Base-by-base conservation (phyloP, 148 eudicot genomes). In the Mesembryanthemum crystallinum region DNA sequence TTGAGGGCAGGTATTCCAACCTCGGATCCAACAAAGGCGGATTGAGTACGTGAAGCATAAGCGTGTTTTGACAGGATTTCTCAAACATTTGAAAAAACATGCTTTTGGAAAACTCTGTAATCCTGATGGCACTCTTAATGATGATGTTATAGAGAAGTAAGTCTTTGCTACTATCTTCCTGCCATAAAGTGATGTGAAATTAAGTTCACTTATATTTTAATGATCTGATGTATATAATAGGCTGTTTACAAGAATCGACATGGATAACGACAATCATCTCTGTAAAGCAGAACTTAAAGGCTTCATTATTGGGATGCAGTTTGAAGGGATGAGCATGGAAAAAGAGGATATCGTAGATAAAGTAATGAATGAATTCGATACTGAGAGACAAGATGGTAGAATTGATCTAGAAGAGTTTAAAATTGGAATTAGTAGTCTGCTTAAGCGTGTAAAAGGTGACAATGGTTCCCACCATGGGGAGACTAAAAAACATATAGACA, bases 1-100 rank as follows among this genome's bases (percentile, higher is more conserved):
- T 27, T 39, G 71, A 32, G 83, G n/a, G 77, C 87, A 93, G 96
- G 89, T 91, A 24, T 89, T 88, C 55, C 98, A 93, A 85, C 98
- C 98, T 33, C 85, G 90, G 94, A 82, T 89, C 54, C 94, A 89
- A 77, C 72, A 24, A 51, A 84, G 98, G 64, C 82, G 76, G 65
- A 71, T 93, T 57, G 87, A 71, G n/a, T 91, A 81, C 49, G 85
- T 78, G 54, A 91, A 91, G 79, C 89, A 85, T 71, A 93, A 86
- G 84, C 92, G 84, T 70, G 85, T 93, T 1, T 73, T 87, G 77
- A 81, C 92, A 23, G 92, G 94, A 62, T 73, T 93, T 78, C 83
- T 93, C 68, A 85, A 61, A 75, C 87, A 88, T 30, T 45, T 93
- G 70, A 87, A 78, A 74, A 81, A 17, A 83, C 85, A 73, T 55